Base-by-base conservation (phyloP, 2,329 filamentous ascomycete species). In the Aspergillus sp. region DNA sequence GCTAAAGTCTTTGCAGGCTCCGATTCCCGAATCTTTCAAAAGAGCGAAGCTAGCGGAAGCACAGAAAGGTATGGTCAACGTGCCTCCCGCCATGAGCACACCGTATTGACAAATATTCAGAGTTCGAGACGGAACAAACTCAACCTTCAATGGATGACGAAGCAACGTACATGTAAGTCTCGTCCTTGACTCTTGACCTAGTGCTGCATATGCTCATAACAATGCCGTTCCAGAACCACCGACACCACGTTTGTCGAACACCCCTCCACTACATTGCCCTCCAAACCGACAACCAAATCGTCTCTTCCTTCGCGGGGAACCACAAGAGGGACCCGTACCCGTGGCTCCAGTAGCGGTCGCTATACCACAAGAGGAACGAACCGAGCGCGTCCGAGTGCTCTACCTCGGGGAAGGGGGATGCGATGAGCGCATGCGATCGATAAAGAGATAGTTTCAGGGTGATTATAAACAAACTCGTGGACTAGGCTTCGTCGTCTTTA, bases 241-340 rank as follows among this genome's bases (percentile, higher is more conserved):
- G 92, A 96, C 71, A 96, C 90, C 6, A 91, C 91, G 1, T 97
- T 96, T 71, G 87, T 96, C 57, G 92, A 96, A 36, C 91, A 96
- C 68, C 93, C 92, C 7, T 83, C 84, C 3, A 77, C 75, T 53
- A 73, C 70, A 14, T 61, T 69, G 4, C 84, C 82, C 42, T 80
- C 78, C 31, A 85, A 83, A 68, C 71, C 75, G 2, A 73, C 71
- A 0, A 64, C 75, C 16, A 76, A 67, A 59, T 70, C 70, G 49
- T 56, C 72, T n/a, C 64, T 66, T 36, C 54, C 68, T 49, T 59
- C 63, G 18, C 68, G 69, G 51, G 64, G 67, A 55, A 59, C 64
- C 22, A 65, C 61, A 26, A 63, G 65, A 58, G 63, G 64, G 32
- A 52, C 62, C 12, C 68, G 68, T 14, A 67, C 68, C 18, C 66